phyloP scores from a whole-genome alignment of 2,329 filamentous ascomycete species.

The Neoscytalidium dimidiatum region DNA sequence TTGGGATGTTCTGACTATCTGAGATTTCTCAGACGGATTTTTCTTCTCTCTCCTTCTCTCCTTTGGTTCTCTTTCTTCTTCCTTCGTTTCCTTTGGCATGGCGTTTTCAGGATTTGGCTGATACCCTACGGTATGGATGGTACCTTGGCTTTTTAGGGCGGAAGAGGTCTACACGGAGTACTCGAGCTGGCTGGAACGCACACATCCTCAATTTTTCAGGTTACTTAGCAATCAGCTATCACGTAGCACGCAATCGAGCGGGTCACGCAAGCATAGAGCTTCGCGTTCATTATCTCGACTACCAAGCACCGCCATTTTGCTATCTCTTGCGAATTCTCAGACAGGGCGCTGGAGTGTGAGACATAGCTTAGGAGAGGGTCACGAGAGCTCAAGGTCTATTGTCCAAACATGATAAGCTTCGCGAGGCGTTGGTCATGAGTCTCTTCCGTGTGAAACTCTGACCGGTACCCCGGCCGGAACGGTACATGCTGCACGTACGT shows the following conservation, averaged over 20 bases:
- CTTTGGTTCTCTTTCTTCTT: not conserved
- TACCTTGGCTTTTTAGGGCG: not conserved
- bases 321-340: not conserved
- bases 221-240: not conserved
- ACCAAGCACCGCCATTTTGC: not conserved
- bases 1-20: not conserved
- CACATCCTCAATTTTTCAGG: not conserved
- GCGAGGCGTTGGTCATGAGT: not conserved
- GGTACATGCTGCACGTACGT: not conserved
- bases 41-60: too few relatives aligned
- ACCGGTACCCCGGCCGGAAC: not conserved
- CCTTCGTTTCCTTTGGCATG: not conserved
- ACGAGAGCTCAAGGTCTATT: not conserved
- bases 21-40: not conserved
- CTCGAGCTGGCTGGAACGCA: not conserved
- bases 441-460: not conserved
- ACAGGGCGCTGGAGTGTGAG: not conserved
- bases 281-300: not conserved
- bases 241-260: slow-evolving; percentile 4
- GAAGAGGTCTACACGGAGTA: slow-evolving; percentile 1
- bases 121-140: slow-evolving; percentile 16
- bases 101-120: slow-evolving; percentile 15
- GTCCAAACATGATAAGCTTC: not conserved
- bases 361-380: not conserved
- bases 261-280: not conserved